These are phyloP conservation scores for Tothia fuscella DNA, from an alignment of 2,329 filamentous ascomycete species.

Conservation along the genomic window DNA sequence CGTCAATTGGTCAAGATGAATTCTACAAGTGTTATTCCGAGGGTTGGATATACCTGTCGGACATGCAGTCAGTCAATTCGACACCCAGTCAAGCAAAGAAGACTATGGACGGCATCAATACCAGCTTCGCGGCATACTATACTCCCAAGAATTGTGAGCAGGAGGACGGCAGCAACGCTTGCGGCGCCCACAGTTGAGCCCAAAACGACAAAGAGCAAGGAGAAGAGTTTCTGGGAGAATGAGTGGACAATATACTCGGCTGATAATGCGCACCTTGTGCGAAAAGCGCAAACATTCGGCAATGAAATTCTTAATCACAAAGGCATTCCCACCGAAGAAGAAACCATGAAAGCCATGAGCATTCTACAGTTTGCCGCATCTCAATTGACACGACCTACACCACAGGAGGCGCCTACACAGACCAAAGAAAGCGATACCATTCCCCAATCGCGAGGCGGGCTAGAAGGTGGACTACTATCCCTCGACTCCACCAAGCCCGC, in stretches of 20 bases:
- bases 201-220: conserved; percentile 4
- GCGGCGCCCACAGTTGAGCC: background rate
- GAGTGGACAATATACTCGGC: conserved; percentile 11
- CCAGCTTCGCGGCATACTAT: too few species aligned
- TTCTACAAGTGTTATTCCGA: background rate
- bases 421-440: background rate
- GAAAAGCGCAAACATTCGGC: conserved; percentile 9
- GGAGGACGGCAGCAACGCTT: background rate
- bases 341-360: conserved; percentile 8
- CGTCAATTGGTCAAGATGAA: too few species aligned
- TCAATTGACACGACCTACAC: conserved; percentile 6
- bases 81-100: conserved; percentile 1
- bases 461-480: conserved; percentile 31
- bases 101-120: background rate
- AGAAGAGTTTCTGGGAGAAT: conserved; percentile 10
- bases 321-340: conserved; percentile 7
- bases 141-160: background rate
- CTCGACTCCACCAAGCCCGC: conserved; percentile 19
- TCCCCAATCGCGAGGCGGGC: background rate
- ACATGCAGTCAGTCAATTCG: conserved; percentile 1
- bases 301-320: conserved; percentile 5
- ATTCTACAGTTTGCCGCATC: conserved; percentile 8
- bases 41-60: conserved; percentile 1
- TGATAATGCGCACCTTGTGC: conserved; percentile 9
- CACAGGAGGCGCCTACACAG: conserved; percentile 19